Evolutionary conservation across 1,139 yeast species (phyloP), one percentile per base, ranked within the genome.

Genomic region (Yamadazyma sp.): DNA sequence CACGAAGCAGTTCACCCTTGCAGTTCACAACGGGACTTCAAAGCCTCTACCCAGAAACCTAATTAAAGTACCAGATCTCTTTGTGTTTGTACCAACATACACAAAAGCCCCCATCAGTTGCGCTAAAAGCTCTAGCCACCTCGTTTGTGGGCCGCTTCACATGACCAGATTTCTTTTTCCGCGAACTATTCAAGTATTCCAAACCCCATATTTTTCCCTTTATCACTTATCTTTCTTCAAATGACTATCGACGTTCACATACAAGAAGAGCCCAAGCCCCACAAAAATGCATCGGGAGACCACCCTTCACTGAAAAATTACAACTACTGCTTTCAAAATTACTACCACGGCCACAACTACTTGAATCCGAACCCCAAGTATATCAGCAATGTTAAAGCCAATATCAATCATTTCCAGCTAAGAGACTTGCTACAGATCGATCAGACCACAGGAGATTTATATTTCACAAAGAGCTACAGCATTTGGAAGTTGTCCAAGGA

Each of bases 391-490:
- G 56, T 68, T 7, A 55, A 56, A 27, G 52, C 64, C 7, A 56
- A 58, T 15, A 68, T 62, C 32, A 80, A 82, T 46, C 97, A 89
- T 65, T 89, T 96, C 96, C 97, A 89, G 58, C 67, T 89, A 31
- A 71, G 95, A 36, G 95, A 89, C 55, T 71, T 89, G 53, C 66
- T 88, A 17, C 79, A 83, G 50, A 62, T 60, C 27, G 69, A 69
- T 42, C 50, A 54, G 25, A 31, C 45, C 3, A 47, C 53, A 7
- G 66, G 70, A 24, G 50, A 52, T 12, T 50, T 69, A 8, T 69
- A 56, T 47, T 70, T 60, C 45, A 66, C 73, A 14, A 53, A 53
- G 38, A 60, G 59, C 35, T 69, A 68, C 36, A 48, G 59, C 11
- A 56, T 71, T 15, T 55, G 66, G 50, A 50, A 43, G 33, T 50